These are phyloP conservation scores for Colletotrichum sp. DNA, from an alignment of 2,329 filamentous ascomycete species.

Conservation along the genomic window DNA sequence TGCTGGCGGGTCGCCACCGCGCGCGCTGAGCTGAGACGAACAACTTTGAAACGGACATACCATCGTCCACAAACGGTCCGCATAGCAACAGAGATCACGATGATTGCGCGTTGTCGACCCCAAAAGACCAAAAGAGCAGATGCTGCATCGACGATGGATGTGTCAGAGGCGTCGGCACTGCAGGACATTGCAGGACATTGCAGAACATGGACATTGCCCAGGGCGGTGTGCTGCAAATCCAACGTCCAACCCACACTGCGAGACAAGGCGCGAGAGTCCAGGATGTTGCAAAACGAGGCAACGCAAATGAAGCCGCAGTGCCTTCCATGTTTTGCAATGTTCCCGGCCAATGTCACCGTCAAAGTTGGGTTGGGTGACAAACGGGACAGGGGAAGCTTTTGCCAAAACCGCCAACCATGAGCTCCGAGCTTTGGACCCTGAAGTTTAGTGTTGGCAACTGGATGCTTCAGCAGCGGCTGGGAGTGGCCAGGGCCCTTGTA, in stretches of 20 bases:
- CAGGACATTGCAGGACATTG: neutral
- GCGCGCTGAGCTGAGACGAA: neutral
- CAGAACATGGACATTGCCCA: neutral
- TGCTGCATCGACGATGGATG: neutral
- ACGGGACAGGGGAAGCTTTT: neutral
- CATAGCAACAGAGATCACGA: neutral
- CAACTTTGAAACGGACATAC: conserved; percentile 12
- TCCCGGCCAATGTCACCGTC: neutral
- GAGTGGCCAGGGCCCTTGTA: conserved; percentile 2
- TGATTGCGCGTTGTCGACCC: neutral
- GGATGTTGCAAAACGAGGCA: neutral
- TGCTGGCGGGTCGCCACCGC: neutral
- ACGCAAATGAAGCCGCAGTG: neutral
- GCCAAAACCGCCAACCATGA: neutral
- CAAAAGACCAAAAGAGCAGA: neutral
- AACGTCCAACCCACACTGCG: neutral
- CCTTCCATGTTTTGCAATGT: neutral
- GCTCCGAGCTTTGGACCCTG: neutral
- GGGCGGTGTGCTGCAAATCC: neutral
- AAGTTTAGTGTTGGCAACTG: neutral
- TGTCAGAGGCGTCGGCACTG: neutral
- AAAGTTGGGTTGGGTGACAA: neutral
- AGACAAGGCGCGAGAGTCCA: neutral
- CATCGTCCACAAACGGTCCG: neutral
- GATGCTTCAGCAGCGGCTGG: neutral